These are phyloP conservation scores for Diplodia intermedia DNA, from an alignment of 2,329 filamentous ascomycete genomes.

Conservation along the genomic window DNA sequence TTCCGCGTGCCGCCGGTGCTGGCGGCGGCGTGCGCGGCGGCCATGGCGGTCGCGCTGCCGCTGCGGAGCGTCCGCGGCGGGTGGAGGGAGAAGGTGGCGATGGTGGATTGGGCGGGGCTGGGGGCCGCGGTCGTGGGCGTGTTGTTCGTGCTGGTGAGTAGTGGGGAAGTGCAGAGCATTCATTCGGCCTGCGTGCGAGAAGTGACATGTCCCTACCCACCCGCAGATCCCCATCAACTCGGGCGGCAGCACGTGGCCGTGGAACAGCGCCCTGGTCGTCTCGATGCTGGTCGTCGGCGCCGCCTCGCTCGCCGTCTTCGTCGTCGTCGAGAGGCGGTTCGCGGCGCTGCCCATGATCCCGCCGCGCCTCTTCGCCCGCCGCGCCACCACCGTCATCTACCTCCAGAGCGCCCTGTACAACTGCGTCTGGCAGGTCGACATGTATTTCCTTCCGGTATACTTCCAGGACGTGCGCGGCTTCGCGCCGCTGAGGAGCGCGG, in stretches of 20 bases:
- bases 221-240: conserved; percentile 10
- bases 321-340: conserved; percentile 8
- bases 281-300: conserved; percentile 9
- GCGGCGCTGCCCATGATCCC: conserved; percentile 12
- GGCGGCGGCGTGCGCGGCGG: conserved; percentile 5
- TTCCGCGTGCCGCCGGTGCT: conserved; percentile 47
- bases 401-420: conserved; percentile 9
- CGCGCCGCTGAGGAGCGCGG: conserved; percentile 35
- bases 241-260: conserved; percentile 6
- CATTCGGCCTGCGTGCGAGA: no score
- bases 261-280: conserved; percentile 11
- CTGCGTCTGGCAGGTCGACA: conserved; percentile 16
- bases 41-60: conserved; percentile 4
- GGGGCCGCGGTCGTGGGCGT: background rate
- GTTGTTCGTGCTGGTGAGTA: conserved; percentile 7
- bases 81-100: conserved; percentile 33
- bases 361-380: conserved; percentile 1
- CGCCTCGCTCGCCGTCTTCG: background rate
- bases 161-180: no score
- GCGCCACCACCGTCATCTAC: conserved; percentile 2
- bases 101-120: conserved; percentile 38
- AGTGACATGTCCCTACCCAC: no score
- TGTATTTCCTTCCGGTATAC: conserved; percentile 49
- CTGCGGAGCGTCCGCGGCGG: background rate
- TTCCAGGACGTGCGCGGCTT: conserved; percentile 50